Percentiles rank a stretch among this genome's conserved stretches.
These are phyloP conservation scores for Letharia columbiana DNA, from an alignment of 495 filamentous ascomycete genomes.

Conservation along the genomic window DNA sequence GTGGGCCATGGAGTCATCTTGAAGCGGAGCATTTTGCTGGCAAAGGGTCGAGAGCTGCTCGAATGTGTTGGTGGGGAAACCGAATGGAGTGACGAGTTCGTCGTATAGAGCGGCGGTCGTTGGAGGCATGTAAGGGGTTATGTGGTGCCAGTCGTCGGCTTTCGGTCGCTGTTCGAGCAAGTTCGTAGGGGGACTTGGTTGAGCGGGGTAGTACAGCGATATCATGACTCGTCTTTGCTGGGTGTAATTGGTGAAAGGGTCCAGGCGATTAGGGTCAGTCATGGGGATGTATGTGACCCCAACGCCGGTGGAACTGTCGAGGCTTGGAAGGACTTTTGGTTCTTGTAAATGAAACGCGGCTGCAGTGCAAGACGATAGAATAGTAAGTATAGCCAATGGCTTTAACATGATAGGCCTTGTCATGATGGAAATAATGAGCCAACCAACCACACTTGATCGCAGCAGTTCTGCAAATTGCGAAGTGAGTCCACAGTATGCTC, in stretches of 20 bases:
- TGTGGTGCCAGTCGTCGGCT: neutral
- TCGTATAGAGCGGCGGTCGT: neutral
- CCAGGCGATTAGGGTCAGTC: neutral
- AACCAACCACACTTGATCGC: too few relatives aligned
- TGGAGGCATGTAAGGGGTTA: constrained; percentile 4
- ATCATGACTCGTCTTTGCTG: neutral
- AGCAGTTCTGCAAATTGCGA: too few relatives aligned
- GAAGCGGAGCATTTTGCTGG: neutral
- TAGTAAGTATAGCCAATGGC: neutral
- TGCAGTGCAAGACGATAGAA: neutral
- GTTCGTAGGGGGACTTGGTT: neutral
- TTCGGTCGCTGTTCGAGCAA: neutral
- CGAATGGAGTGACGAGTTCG: neutral
- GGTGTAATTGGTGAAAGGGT: constrained; percentile 7
- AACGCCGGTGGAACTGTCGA: neutral
- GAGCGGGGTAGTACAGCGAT: constrained; percentile 5
- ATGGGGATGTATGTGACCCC: neutral
- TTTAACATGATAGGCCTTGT: neutral
- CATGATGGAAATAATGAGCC: neutral
- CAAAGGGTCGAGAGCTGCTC: constrained; percentile 1
- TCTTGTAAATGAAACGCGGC: neutral
- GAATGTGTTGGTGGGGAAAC: neutral
- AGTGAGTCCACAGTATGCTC: too few relatives aligned
- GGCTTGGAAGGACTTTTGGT: constrained; percentile 1
- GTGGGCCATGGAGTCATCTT: neutral